Conservation (phyloP, 2,329 filamentous ascomycete genomes). For the Decorospora gaudefroyi region DNA sequence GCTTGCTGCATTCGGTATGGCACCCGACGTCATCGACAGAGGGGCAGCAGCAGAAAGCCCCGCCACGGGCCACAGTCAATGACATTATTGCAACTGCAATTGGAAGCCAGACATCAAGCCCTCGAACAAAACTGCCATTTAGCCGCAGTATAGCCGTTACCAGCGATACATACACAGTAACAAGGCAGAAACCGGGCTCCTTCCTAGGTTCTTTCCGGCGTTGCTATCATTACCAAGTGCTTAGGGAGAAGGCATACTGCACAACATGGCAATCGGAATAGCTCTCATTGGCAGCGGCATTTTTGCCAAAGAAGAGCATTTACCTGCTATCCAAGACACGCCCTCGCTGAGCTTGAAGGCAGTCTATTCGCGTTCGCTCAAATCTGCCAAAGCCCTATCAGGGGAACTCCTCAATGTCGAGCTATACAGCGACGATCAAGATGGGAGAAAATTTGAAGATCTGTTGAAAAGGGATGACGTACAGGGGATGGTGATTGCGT, state of each 20-base stretch:
- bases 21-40: constrained; percentile 22
- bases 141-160: constrained; percentile 19
- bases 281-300: constrained; percentile 68
- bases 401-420: constrained; percentile 52
- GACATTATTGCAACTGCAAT: constrained; percentile 12
- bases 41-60: constrained; percentile 19
- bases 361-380: constrained; percentile 66
- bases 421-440: constrained; percentile 62
- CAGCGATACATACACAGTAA: constrained; percentile 6
- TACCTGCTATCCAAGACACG: constrained; percentile 64
- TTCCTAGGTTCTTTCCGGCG: no score
- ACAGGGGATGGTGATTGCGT: constrained; percentile 60
- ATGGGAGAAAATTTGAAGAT: constrained; percentile 55
- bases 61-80: constrained; percentile 4
- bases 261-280: constrained; percentile 55
- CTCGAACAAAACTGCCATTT: constrained; percentile 21
- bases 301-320: constrained; percentile 63
- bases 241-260: no score
- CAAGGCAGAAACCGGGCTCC: no score
- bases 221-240: no score
- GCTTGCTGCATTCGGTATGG: constrained; percentile 20
- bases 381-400: constrained; percentile 55
- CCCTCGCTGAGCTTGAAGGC: constrained; percentile 63
- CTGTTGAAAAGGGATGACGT: constrained; percentile 61
- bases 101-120: constrained; percentile 7